phyloP scores from a whole-genome alignment of 306 rosid species.

The Pachyrhizus erosus region DNA sequence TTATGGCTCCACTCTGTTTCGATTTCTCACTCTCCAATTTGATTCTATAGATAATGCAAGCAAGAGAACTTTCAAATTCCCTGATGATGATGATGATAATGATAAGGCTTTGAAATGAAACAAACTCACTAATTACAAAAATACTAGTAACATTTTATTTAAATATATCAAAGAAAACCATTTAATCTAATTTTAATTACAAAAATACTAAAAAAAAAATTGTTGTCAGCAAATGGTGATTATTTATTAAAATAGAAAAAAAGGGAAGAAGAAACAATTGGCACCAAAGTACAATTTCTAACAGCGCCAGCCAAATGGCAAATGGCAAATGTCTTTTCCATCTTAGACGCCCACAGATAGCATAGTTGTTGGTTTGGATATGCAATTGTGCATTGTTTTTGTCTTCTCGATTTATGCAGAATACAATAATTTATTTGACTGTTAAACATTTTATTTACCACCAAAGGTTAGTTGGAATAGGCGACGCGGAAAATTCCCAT shows the following conservation, averaged over 20 bases:
- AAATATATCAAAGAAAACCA: no score
- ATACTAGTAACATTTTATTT: no score
- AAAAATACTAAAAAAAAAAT: no score
- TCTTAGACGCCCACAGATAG: constrained; percentile 39
- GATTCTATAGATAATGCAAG: neutral
- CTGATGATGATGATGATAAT: no score
- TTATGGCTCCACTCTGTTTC: neutral
- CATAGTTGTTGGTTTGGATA: neutral
- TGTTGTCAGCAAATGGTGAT: neutral
- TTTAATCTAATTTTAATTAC: no score
- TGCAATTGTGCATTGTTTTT: neutral
- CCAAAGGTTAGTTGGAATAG: neutral
- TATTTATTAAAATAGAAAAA: neutral
- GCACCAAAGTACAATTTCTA: neutral
- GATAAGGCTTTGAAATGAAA: no score
- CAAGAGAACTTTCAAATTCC: neutral
- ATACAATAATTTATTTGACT: neutral
- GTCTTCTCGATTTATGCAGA: neutral
- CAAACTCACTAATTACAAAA: no score
- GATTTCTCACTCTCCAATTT: neutral
- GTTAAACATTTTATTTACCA: neutral
- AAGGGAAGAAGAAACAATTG: neutral
- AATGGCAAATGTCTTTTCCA: neutral
- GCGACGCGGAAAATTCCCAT: no score
- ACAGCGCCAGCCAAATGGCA: constrained; percentile 28